These are phyloP conservation scores for Streptanthus diversifolius DNA, from an alignment of 345 rosid species.

Conservation along the genomic window DNA sequence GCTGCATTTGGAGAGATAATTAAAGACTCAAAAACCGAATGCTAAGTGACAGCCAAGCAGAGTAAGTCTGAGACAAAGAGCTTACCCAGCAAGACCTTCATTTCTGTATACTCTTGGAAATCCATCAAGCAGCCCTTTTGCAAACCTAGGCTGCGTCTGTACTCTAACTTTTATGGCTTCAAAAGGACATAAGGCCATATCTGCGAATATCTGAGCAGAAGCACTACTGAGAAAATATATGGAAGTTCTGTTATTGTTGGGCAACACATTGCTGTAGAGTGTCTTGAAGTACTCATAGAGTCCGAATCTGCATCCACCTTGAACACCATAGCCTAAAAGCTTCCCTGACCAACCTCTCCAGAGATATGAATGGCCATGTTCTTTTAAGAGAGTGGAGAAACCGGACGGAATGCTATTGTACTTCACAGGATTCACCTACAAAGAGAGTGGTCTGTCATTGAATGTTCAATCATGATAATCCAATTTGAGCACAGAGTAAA, in stretches of 20 bases:
- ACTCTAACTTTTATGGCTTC: constrained; percentile 61
- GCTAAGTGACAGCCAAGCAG: neutral
- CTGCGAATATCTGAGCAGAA: constrained; percentile 59
- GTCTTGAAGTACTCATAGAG: constrained; percentile 58
- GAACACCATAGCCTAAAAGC: constrained; percentile 58
- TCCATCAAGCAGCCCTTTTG: constrained; percentile 59
- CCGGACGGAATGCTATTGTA: constrained; percentile 46
- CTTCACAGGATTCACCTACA: constrained; percentile 54
- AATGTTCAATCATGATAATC: neutral
- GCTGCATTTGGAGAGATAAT: constrained; percentile 29
- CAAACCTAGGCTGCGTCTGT: constrained; percentile 57
- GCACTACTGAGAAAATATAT: constrained; percentile 67
- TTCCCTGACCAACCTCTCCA: constrained; percentile 69
- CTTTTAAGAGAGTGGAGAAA: constrained; percentile 45
- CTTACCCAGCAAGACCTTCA: constrained; percentile 56
- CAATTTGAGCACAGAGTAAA: neutral
- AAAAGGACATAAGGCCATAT: constrained; percentile 57
- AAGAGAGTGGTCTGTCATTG: constrained; percentile 5
- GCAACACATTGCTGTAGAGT: constrained; percentile 45
- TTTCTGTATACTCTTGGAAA: constrained; percentile 49
- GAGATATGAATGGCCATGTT: constrained; percentile 49
- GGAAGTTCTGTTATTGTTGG: constrained; percentile 40
- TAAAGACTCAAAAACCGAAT: neutral
- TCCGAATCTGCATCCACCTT: constrained; percentile 65
- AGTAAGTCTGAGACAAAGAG: neutral